These are phyloP conservation scores for Ceratocystis cubensis DNA, from an alignment of 2,329 filamentous ascomycete species.

Conservation along the genomic window DNA sequence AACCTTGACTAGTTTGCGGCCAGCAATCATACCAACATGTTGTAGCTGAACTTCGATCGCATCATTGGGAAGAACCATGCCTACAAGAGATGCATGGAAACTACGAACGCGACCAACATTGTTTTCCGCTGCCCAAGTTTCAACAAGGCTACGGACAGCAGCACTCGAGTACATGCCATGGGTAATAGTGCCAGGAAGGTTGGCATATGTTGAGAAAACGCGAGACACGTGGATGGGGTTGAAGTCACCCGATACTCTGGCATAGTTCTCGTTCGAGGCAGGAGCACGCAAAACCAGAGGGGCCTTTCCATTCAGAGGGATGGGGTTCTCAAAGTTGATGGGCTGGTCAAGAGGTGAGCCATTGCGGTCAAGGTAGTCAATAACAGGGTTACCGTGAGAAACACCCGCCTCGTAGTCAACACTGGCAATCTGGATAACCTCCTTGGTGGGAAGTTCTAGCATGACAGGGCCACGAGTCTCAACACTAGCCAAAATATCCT, in stretches of 20 bases:
- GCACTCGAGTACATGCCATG: slow-evolving; percentile 99
- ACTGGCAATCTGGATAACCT: slow-evolving; percentile 92
- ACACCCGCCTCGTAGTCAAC: slow-evolving; percentile 87
- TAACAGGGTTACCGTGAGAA: slow-evolving; percentile 90
- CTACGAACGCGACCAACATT: slow-evolving; percentile 93
- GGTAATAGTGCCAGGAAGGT: slow-evolving; percentile 90
- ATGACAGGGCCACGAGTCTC: slow-evolving; percentile 87
- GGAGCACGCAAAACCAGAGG: slow-evolving; percentile 81
- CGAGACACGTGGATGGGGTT: slow-evolving; percentile 98
- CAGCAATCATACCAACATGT: slow-evolving; percentile 93
- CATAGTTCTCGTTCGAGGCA: slow-evolving; percentile 94
- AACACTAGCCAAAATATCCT: slow-evolving; percentile 78
- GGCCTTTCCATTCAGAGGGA: slow-evolving; percentile 84
- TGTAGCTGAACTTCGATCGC: slow-evolving; percentile 89
- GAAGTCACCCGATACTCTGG: slow-evolving; percentile 93
- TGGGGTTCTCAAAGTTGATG: slow-evolving; percentile 92
- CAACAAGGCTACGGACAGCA: slow-evolving; percentile 85
- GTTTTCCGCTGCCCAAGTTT: slow-evolving; percentile 99
- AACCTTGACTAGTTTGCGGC: slow-evolving; percentile 98
- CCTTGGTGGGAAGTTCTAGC: slow-evolving; percentile 89
- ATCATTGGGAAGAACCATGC: slow-evolving; percentile 96
- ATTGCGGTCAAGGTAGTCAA: slow-evolving; percentile 88
- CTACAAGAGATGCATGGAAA: slow-evolving; percentile 93
- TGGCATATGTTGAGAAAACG: slow-evolving; percentile 91
- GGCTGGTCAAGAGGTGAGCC: slow-evolving; percentile 91